Percentiles rank a stretch among this genome's conserved stretches.
Evolutionary conservation across 1,139 yeast genomes (phyloP).

Genomic region (Pichia sp.): DNA sequence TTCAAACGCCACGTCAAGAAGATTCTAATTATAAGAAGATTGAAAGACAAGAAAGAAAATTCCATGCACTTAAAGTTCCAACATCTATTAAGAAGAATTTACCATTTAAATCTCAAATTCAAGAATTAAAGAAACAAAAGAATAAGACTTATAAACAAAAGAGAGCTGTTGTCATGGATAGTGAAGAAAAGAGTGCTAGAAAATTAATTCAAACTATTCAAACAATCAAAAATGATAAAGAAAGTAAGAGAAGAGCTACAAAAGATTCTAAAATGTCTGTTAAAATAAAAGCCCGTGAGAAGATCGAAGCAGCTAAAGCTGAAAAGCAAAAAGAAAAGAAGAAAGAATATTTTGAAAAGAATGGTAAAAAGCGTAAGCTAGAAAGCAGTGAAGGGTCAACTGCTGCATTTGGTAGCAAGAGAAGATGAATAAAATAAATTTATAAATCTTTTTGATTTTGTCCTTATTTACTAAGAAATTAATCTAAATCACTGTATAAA

Average conservation of each 20-base stretch:
- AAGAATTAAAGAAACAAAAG: constrained; percentile 82
- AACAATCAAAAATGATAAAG: constrained; percentile 82
- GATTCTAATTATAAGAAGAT: constrained; percentile 72
- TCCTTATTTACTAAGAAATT: background rate
- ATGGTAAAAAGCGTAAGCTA: constrained; percentile 51
- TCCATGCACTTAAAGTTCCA: constrained; percentile 85
- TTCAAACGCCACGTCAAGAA: constrained; percentile 48
- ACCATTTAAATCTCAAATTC: constrained; percentile 90
- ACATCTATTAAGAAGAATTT: constrained; percentile 65
- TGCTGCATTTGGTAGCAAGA: constrained; percentile 31
- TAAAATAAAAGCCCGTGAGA: constrained; percentile 66
- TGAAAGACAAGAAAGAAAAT: constrained; percentile 80
- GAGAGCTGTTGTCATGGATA: constrained; percentile 89
- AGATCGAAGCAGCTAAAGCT: constrained; percentile 60
- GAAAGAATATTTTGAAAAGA: constrained; percentile 75
- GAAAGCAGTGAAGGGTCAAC: constrained; percentile 35
- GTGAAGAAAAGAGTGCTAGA: constrained; percentile 91
- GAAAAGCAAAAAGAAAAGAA: constrained; percentile 81
- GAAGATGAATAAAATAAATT: constrained; percentile 17
- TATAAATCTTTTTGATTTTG: background rate
- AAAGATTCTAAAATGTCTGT: constrained; percentile 74
- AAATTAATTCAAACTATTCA: constrained; percentile 82
- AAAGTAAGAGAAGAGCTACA: constrained; percentile 66
- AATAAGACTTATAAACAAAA: constrained; percentile 78
- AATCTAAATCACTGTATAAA: background rate